A percentile compares a stretch with the other conserved stretches of the same genome.
Conservation (phyloP, 345 rosid species). For the Dovyalis caffra region DNA sequence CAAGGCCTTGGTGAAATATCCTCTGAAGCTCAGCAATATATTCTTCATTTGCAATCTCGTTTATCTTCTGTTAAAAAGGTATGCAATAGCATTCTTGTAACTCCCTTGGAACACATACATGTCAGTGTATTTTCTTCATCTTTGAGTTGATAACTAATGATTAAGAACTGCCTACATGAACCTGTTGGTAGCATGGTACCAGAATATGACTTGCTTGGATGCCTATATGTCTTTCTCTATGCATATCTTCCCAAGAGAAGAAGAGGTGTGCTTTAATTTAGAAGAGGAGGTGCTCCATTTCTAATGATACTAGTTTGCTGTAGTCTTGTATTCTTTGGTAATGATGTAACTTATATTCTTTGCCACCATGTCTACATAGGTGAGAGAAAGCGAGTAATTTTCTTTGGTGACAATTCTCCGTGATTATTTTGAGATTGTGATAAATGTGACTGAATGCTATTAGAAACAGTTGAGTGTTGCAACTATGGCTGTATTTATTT, state of each 20-base stretch:
- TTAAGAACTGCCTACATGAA: neutral
- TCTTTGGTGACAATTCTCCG: neutral
- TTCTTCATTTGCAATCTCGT: slow-evolving; percentile 68
- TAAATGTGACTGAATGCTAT: neutral
- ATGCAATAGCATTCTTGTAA: neutral
- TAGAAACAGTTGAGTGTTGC: neutral
- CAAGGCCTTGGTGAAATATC: slow-evolving; percentile 63
- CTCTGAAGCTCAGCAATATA: slow-evolving; percentile 66
- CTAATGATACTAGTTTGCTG: neutral
- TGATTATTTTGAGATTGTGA: neutral
- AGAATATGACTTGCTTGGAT: neutral
- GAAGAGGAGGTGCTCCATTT: neutral
- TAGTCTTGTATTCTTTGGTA: neutral
- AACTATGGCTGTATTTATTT: neutral
- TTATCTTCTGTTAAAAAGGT: slow-evolving; percentile 80
- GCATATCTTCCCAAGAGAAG: neutral
- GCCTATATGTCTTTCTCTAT: neutral
- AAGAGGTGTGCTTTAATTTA: neutral
- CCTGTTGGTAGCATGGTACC: neutral
- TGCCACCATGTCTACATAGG: neutral
- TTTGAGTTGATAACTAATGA: neutral
- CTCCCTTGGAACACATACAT: neutral
- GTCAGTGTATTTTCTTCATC: neutral
- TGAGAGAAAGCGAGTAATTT: neutral
- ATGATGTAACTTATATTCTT: neutral